Base-by-base conservation (phyloP, 2,329 filamentous ascomycete genomes). In the Monilinia vaccinii-corymbosi region DNA sequence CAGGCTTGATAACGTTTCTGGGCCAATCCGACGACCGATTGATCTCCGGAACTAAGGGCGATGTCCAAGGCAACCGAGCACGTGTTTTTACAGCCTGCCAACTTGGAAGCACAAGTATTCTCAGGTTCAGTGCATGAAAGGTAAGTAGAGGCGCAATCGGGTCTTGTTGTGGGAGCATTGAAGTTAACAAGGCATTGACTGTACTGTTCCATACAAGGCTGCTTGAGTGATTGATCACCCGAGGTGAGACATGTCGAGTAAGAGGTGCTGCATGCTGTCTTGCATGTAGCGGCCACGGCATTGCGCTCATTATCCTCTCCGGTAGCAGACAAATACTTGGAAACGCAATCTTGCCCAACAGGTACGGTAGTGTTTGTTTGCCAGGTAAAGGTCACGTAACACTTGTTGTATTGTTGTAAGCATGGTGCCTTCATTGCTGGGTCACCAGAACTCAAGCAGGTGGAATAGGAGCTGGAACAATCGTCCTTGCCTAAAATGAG, bases 1-100 rank as follows among this genome's bases (percentile, higher is more conserved):
- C 61, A 63, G 38, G 52, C 34, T 38, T 53, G 45, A 23, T 63
- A 63, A 25, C 50, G 40, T 36, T 61, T 63, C 14, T 45, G 28
- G 40, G 59, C 61, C 32, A 34, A 4, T 34, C 59, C 42, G 3
- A 21, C 36, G 8, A 61, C 44, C 1, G 55, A 49, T 36, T 44
- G n/a, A 40, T 63, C 61, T 31, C 59, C 61, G 16, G 52, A 58
- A n/a, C 46, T 61, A 47, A 51, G 50, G 38, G 59, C 61, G 9
- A 56, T 58, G 28, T 63, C 61, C 3, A 51, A 40, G 9, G 61
- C 59, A 16, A 63, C 61, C 11, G 59, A 55, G 42, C 61, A 63
- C 4, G 61, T 63, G 28, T 63, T 63, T 44, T 63, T 63, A 45
- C 61, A 63, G 32, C 48, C 40, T 16, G 61, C 61, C 10, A 46